A percentile compares a stretch with the other conserved stretches of the same genome.
phyloP scores from a whole-genome alignment of 2,329 filamentous ascomycete genomes.

The Colletotrichum graminicola region DNA sequence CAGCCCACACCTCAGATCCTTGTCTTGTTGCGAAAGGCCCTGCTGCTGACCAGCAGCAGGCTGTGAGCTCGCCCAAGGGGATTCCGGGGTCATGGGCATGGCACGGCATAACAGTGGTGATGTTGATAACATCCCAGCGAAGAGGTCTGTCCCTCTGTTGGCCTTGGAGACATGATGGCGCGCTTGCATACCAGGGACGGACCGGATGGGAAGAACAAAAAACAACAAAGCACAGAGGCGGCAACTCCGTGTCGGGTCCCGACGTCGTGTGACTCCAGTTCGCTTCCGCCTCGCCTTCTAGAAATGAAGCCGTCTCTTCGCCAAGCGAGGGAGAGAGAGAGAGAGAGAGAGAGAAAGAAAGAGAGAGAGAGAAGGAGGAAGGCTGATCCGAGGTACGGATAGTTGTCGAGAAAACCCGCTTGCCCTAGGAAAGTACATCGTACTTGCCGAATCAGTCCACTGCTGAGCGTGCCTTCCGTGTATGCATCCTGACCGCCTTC shows the following conservation, averaged over 20 bases:
- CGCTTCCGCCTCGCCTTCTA: conserved; percentile 10
- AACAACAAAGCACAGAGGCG: conserved; percentile 9
- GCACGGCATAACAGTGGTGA: neutral
- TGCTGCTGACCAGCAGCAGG: neutral
- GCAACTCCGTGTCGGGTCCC: conserved; percentile 10
- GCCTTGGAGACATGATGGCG: neutral
- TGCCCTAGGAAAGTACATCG: neutral
- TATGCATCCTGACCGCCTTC: conserved; percentile 35
- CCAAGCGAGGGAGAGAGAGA: too few species aligned
- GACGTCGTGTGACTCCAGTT: conserved; percentile 10
- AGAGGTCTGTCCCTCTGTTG: neutral
- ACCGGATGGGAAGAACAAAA: neutral
- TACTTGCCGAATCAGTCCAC: neutral
- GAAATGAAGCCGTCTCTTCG: neutral
- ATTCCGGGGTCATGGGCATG: neutral
- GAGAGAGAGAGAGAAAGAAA: too few species aligned
- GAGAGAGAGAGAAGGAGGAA: too few species aligned
- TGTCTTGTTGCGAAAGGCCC: neutral
- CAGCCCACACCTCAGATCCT: conserved; percentile 7
- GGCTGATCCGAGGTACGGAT: too few species aligned
- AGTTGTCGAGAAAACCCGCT: neutral
- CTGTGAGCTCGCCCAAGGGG: conserved; percentile 4
- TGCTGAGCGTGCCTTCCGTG: neutral
- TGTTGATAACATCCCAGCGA: neutral
- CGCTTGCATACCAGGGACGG: too few species aligned